phyloP scores from a whole-genome alignment of 257 asterid species.

The Nicotiana undulata region DNA sequence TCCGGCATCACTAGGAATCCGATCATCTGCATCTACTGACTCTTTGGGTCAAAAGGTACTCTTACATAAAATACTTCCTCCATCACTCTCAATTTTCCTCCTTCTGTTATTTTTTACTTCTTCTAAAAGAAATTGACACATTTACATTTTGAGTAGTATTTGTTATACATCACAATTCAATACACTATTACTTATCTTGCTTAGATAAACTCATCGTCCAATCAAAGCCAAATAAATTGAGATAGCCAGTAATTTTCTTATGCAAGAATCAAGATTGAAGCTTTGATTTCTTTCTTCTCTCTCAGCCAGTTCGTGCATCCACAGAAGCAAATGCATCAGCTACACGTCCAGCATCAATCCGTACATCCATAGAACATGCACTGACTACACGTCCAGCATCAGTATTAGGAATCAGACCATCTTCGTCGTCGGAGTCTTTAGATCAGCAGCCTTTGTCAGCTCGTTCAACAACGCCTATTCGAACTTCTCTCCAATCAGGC shows the following conservation, averaged over 20 bases:
- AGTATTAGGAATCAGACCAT: slow-evolving; percentile 3
- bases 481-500: slow-evolving; percentile 9
- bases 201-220: neutral
- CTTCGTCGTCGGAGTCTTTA: slow-evolving; percentile 5
- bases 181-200: neutral
- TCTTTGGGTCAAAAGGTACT: slow-evolving; percentile 9
- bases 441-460: slow-evolving; percentile 42
- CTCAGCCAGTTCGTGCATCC: slow-evolving; percentile 63
- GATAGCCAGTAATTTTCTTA: neutral
- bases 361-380: slow-evolving; percentile 8
- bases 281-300: slow-evolving; percentile 17
- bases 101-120: neutral
- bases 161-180: neutral
- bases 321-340: slow-evolving; percentile 24
- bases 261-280: slow-evolving; percentile 6
- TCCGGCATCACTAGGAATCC: neutral
- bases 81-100: neutral
- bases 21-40: slow-evolving; percentile 3
- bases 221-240: neutral
- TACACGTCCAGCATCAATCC: slow-evolving; percentile 9
- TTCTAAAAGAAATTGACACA: neutral
- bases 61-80: neutral
- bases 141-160: neutral
- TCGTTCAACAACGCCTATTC: slow-evolving; percentile 25
- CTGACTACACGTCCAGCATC: slow-evolving; percentile 24